phyloP scores from a whole-genome alignment of 208 protist genomes.

The Phytomonas sp. region DNA sequence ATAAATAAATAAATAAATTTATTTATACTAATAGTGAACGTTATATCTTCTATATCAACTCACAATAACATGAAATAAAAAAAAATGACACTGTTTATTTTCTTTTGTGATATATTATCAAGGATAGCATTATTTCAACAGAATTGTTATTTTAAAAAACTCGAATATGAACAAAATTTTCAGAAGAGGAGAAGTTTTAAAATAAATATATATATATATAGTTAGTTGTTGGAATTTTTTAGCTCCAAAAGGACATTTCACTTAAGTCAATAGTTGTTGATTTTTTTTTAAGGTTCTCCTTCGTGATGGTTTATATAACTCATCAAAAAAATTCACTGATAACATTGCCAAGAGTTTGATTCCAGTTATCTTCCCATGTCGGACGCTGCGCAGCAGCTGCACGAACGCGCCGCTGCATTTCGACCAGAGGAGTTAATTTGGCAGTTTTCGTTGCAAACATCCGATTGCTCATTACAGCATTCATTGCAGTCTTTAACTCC shows the following conservation, averaged over 20 bases:
- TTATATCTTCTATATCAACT: background rate
- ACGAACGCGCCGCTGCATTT: slow-evolving; percentile 22
- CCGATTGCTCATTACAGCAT: background rate
- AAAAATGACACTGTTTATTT: background rate
- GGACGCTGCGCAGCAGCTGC: slow-evolving; percentile 16
- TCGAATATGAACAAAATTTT: background rate
- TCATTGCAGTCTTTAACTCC: slow-evolving; percentile 1
- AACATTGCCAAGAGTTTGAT: slow-evolving; percentile 27
- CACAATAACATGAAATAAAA: background rate
- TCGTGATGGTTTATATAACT: background rate
- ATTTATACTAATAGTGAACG: background rate
- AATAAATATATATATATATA: background rate
- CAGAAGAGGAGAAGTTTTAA: background rate
- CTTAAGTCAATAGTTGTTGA: background rate
- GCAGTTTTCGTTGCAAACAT: slow-evolving; percentile 2
- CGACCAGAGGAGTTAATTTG: slow-evolving; percentile 14
- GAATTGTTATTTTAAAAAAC: background rate
- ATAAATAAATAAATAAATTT: background rate
- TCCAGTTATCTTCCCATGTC: slow-evolving; percentile 71
- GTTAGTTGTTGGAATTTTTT: background rate
- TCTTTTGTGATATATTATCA: background rate
- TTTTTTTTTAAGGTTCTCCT: background rate
- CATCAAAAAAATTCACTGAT: slow-evolving; percentile 25
- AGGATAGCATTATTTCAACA: background rate
- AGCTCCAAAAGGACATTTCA: background rate